These are phyloP conservation scores for Onygenales sp. DNA, from an alignment of 2,329 filamentous ascomycete species.

Conservation along the genomic window DNA sequence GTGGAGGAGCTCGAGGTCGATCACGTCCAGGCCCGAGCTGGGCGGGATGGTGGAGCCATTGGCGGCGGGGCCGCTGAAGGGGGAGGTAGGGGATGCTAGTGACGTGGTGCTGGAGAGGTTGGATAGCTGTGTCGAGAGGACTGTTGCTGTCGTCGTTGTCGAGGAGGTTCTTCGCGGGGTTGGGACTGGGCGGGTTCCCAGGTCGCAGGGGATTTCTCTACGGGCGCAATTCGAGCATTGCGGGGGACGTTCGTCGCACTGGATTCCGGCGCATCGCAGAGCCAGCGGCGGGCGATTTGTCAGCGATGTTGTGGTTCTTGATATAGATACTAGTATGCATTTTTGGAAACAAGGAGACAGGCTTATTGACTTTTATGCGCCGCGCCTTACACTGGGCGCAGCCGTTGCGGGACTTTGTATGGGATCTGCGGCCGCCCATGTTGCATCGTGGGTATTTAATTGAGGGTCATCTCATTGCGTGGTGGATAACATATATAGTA, in stretches of 20 bases:
- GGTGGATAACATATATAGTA: background rate
- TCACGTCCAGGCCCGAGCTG: constrained; percentile 19
- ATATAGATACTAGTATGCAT: background rate
- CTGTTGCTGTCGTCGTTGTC: background rate
- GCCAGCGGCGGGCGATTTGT: background rate
- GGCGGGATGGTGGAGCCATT: constrained; percentile 11
- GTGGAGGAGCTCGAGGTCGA: constrained; percentile 21
- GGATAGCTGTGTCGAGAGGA: background rate
- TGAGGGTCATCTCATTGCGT: background rate
- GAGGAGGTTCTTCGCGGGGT: constrained; percentile 4
- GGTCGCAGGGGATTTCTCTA: constrained; percentile 19
- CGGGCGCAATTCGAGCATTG: constrained; percentile 19
- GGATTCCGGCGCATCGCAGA: constrained; percentile 9
- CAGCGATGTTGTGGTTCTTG: background rate
- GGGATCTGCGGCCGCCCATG: constrained; percentile 25
- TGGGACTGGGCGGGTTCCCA: constrained; percentile 7
- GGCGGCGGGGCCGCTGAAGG: constrained; percentile 2
- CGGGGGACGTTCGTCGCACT: constrained; percentile 21
- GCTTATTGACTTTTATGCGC: constrained; percentile 54
- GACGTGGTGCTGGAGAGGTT: background rate
- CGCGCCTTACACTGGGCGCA: constrained; percentile 96
- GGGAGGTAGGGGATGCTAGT: background rate
- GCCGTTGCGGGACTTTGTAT: constrained; percentile 97
- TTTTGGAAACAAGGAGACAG: background rate
- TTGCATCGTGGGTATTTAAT: background rate